Base-by-base conservation (phyloP, 257 asterid genomes). In the Nicotiana noctiflora region DNA sequence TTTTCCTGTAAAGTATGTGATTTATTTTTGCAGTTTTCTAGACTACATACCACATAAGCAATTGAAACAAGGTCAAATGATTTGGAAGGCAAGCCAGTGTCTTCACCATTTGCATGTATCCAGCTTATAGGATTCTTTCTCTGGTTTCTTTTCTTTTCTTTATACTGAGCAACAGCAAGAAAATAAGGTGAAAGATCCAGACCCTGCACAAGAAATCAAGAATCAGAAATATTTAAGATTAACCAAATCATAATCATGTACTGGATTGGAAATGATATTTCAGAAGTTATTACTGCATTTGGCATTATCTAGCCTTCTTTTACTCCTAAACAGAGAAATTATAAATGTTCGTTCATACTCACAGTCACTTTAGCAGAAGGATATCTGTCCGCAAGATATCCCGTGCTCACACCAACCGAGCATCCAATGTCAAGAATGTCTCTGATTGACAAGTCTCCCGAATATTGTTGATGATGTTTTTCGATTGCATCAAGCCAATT, bases 41-140 rank as follows among this genome's bases (percentile, higher is more conserved):
- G 67, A 76, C 70, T 23, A 68, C 90, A 62, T 87, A 95, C 99
- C 94, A 95, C 96, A 83, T 88, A 93, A 79, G 98, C 91, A 85
- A 93, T 88, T 25, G 99, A 93, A 87, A 93, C 93, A 74, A 95
- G 89, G 87, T 95, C 99, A 62, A 90, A 91, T 32, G 98, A 95
- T 75, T 89, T 76, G 61, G 97, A 89, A 63, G 98, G 92, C 90
- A 95, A 86, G 87, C 99, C 94, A 8, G 98, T 91, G 83, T 82
- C 88, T 92, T 95, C 99, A 67, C 98, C 97, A 56, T 92, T 95
- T 82, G 89, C 98, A 79, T 95, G 99, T 84, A 91, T 82, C 97
- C 98, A 95, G 76, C 77, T 80, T 70, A 88, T 84, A 34, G 84
- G 82, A 65, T 89, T 88, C 88, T 76, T 85, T 44, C 86, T 84